Percentiles rank a stretch among this genome's conserved stretches.
Conservation (phyloP, 2,329 filamentous ascomycete species). For the Colletotrichum echinochloae region DNA sequence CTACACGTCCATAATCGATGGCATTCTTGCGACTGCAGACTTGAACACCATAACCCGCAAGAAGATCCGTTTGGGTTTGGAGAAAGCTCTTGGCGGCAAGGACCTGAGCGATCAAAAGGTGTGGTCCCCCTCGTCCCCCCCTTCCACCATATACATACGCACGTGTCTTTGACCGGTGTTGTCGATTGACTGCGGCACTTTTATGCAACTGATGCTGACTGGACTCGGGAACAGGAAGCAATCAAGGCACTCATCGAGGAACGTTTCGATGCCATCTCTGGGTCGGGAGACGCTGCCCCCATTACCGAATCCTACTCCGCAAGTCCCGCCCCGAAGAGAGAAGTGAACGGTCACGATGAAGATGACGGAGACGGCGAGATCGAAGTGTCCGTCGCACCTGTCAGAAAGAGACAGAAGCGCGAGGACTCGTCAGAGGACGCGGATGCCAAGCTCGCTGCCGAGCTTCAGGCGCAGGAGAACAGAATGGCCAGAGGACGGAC, state of each 20-base stretch:
- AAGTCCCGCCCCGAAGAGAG: slow-evolving; percentile 52
- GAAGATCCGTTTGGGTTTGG: slow-evolving; percentile 69
- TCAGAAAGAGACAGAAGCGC: slow-evolving; percentile 76
- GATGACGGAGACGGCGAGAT: slow-evolving; percentile 56
- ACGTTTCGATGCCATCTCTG: slow-evolving; percentile 77
- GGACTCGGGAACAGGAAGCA: slow-evolving; percentile 61
- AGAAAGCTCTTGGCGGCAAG: slow-evolving; percentile 65
- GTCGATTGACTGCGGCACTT: background rate
- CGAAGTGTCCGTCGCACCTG: slow-evolving; percentile 60
- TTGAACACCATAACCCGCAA: slow-evolving; percentile 74
- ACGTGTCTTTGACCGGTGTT: background rate
- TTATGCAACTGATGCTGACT: slow-evolving; percentile 5
- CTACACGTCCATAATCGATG: slow-evolving; percentile 71
- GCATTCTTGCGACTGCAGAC: slow-evolving; percentile 68
- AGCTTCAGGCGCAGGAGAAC: slow-evolving; percentile 94
- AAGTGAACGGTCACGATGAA: slow-evolving; percentile 50
- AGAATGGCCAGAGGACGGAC: slow-evolving; percentile 72
- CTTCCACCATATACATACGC: background rate
- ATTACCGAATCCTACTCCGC: slow-evolving; percentile 44
- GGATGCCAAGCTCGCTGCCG: slow-evolving; percentile 88
- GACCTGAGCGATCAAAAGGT: slow-evolving; percentile 72
- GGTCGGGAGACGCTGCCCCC: slow-evolving; percentile 25
- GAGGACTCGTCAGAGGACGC: slow-evolving; percentile 73
- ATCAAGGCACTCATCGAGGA: slow-evolving; percentile 80
- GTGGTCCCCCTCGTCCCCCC: slow-evolving; percentile 19